A percentile compares a stretch with the other conserved stretches of the same genome.
These are phyloP conservation scores for Musa schizocarpa DNA, from an alignment of 176 grass and related monocot species.

Conservation along the genomic window DNA sequence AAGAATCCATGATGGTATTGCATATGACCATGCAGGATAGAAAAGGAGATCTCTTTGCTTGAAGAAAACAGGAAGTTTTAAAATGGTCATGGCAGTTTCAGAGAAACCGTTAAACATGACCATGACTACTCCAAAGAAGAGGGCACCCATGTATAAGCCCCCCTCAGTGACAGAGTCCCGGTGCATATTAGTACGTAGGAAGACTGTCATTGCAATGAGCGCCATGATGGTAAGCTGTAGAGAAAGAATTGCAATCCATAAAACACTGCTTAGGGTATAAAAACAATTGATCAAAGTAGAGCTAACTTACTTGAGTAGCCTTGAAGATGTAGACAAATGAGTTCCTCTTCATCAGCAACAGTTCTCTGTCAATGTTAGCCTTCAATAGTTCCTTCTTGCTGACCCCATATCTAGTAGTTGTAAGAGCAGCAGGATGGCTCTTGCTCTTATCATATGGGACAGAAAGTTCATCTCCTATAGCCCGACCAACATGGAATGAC, in stretches of 20 bases:
- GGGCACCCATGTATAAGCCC: constrained; percentile 45
- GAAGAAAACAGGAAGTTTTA: constrained; percentile 85
- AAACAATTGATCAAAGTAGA: not conserved
- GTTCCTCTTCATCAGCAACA: constrained; percentile 94
- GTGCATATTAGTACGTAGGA: constrained; percentile 79
- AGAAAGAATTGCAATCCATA: not conserved
- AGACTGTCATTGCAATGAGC: constrained; percentile 64
- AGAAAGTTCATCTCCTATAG: constrained; percentile 41
- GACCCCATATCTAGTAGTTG: constrained; percentile 58
- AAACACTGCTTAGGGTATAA: not conserved
- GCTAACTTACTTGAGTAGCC: constrained; percentile 42
- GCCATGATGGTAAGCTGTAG: constrained; percentile 50
- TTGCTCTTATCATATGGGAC: constrained; percentile 55
- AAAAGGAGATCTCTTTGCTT: constrained; percentile 89
- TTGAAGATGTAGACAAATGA: constrained; percentile 92
- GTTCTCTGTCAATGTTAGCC: constrained; percentile 62
- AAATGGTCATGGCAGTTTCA: constrained; percentile 53
- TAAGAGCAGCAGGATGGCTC: constrained; percentile 68
- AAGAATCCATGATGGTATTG: constrained; percentile 76
- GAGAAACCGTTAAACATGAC: constrained; percentile 86
- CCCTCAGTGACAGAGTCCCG: constrained; percentile 27
- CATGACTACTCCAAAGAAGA: constrained; percentile 63
- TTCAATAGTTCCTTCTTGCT: constrained; percentile 57
- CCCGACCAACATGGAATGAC: constrained; percentile 48
- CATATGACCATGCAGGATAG: constrained; percentile 86